Evolutionary conservation across 768 basidiomycete genomes (phyloP), one percentile per base, ranked within the genome.

Genomic region (Lactifluus volemus): DNA sequence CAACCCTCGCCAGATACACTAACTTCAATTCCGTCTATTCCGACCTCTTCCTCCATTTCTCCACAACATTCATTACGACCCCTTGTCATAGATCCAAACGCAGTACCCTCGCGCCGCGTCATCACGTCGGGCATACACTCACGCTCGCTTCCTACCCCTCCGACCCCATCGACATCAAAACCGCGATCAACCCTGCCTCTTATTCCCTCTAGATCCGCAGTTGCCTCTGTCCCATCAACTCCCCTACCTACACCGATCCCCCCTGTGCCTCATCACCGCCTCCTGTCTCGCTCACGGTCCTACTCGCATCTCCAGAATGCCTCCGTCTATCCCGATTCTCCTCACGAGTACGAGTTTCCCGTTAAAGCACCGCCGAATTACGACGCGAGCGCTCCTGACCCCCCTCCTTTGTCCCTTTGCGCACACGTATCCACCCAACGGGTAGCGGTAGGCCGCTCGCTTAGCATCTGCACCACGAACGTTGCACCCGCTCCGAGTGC

Each of bases 281-380:
- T 17, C 5, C 19, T 47, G 34, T n/a, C 19, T 9, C 56, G 39
- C 9, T 49, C 61, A 17, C 56, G 21, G 14, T 58, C 56, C 5
- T 34, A 34, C 39, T 3, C 61, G 7, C 61, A 58, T 44, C 38
- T 62, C 11, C 51, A 39, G 15, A 19, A 36, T 30, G 5, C 38
- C 5, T n/a, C 30, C 4, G 0, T 44, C 4, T 49, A 48, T 29
- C 15, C 55, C 4, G 15, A 49, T 11, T 44, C 21, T 15, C 39
- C 49, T 5, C 44, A 25, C 17, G 45, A 49, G 19, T 42, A 58
- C 55, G 38, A 41, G 9, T 44, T 45, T 17, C 47, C 9, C 3
- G 21, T 38, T 34, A 53, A 63, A 47, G 41, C 45, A 3, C 64
- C 64, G 34, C 64, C 58, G 4, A 51, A 65, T 11, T 63, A 63